phyloP scores from a whole-genome alignment of 2,329 filamentous ascomycete genomes.

The Aureobasidium sp. region DNA sequence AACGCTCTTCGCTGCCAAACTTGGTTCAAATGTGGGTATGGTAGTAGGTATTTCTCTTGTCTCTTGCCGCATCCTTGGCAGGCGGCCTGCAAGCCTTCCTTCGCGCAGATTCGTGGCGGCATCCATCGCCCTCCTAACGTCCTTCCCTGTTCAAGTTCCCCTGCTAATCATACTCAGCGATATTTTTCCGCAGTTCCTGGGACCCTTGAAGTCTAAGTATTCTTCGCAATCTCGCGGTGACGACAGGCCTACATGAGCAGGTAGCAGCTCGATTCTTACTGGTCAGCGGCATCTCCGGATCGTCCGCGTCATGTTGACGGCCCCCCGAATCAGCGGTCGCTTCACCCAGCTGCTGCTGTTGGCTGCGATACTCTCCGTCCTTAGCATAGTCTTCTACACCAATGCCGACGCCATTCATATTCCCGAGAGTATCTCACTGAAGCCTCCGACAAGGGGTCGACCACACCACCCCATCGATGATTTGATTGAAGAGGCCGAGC shows the following conservation, averaged over 20 bases:
- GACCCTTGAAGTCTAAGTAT: neutral
- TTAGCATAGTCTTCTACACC: slow-evolving; percentile 1
- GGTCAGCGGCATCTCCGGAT: neutral
- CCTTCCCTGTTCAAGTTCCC: neutral
- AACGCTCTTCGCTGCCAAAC: neutral
- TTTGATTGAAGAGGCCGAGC: slow-evolving; percentile 28
- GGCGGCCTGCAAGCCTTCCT: neutral
- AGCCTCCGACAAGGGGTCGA: neutral
- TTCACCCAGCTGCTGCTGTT: slow-evolving; percentile 8
- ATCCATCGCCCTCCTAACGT: neutral
- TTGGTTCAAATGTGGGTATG: neutral
- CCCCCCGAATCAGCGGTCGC: slow-evolving; percentile 5
- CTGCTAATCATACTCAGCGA: neutral
- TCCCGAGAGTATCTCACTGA: neutral
- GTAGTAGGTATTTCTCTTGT: neutral
- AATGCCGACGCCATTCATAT: neutral
- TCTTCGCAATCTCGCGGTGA: neutral
- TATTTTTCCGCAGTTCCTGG: neutral
- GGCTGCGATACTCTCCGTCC: neutral
- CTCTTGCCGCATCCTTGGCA: neutral
- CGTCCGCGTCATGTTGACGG: slow-evolving; percentile 1
- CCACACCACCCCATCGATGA: slow-evolving; percentile 30
- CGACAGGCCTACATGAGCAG: neutral
- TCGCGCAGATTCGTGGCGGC: neutral
- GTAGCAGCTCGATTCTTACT: neutral